These are phyloP conservation scores for Lachnellula arida DNA, from an alignment of 2,329 filamentous ascomycete species.

Conservation along the genomic window DNA sequence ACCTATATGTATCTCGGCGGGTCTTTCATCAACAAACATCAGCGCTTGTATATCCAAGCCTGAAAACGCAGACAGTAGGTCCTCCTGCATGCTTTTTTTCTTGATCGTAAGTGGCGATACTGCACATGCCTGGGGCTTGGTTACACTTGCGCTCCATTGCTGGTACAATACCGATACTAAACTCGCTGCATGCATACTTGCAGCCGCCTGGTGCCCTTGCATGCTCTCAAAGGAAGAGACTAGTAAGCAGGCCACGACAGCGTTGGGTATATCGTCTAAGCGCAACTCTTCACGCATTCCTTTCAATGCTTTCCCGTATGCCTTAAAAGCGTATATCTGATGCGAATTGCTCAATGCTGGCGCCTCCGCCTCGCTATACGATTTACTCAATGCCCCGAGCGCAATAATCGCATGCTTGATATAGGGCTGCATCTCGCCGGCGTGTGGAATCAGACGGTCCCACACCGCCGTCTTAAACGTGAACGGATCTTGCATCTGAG, in stretches of 20 bases:
- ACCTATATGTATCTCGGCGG: neutral
- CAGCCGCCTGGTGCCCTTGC: slow-evolving; percentile 1
- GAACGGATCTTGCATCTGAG: slow-evolving; percentile 1
- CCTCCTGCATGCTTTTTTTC: neutral
- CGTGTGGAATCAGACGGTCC: slow-evolving; percentile 9
- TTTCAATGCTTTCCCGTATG: slow-evolving; percentile 4
- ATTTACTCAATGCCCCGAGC: slow-evolving; percentile 7
- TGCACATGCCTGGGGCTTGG: neutral
- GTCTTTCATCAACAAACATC: slow-evolving; percentile 1
- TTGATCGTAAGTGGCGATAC: neutral
- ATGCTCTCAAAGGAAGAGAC: slow-evolving; percentile 8
- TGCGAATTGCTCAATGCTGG: neutral
- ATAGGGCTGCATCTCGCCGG: neutral
- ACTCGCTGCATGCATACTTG: neutral
- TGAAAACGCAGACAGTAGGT: slow-evolving; percentile 1
- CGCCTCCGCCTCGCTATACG: slow-evolving; percentile 14
- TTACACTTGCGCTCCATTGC: neutral
- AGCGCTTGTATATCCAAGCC: slow-evolving; percentile 7
- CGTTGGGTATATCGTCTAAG: neutral
- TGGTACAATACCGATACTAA: slow-evolving; percentile 2
- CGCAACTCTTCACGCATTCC: slow-evolving; percentile 2
- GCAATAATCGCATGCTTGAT: slow-evolving; percentile 9
- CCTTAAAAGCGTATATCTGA: slow-evolving; percentile 1
- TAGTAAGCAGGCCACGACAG: slow-evolving; percentile 7
- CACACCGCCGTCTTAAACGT: slow-evolving; percentile 1